Conservation (phyloP, 345 rosid species). For the Streptanthus diversifolius region DNA sequence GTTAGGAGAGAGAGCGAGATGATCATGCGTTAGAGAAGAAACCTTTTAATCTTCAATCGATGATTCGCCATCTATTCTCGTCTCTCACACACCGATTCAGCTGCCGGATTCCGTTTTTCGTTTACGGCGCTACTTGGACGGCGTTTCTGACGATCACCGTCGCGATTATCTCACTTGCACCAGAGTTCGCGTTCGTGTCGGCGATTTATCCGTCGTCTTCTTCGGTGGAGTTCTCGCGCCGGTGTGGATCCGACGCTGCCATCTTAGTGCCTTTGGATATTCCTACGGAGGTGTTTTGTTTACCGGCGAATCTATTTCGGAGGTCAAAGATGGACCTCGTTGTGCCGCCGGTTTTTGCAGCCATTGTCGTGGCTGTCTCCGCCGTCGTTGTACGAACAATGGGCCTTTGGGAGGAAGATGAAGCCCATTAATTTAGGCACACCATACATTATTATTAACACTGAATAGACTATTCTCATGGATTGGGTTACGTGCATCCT, state of each 20-base stretch:
- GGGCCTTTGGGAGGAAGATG: conserved; percentile 61
- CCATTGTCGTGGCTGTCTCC: conserved; percentile 71
- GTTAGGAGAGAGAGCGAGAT: neutral
- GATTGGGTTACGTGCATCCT: neutral
- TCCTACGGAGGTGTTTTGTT: conserved; percentile 58
- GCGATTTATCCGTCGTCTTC: conserved; percentile 55
- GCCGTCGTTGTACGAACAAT: conserved; percentile 66
- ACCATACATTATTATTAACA: neutral
- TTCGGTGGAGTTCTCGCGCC: conserved; percentile 34
- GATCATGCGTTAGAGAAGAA: neutral
- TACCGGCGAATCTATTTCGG: conserved; percentile 55
- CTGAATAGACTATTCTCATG: neutral
- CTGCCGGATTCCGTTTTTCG: conserved; percentile 52
- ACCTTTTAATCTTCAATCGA: neutral
- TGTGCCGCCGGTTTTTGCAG: conserved; percentile 83
- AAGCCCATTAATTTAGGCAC: conserved; percentile 33
- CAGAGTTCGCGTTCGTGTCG: conserved; percentile 67
- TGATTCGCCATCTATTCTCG: conserved; percentile 29
- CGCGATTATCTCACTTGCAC: conserved; percentile 72
- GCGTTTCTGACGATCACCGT: conserved; percentile 55
- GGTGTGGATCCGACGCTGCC: conserved; percentile 43
- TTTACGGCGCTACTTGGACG: conserved; percentile 79
- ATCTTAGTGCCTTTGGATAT: conserved; percentile 63
- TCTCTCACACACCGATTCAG: conserved; percentile 41
- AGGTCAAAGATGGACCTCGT: conserved; percentile 60